These are phyloP conservation scores for Leptosphaerulina australis DNA, from an alignment of 2,329 filamentous ascomycete species.

Conservation along the genomic window DNA sequence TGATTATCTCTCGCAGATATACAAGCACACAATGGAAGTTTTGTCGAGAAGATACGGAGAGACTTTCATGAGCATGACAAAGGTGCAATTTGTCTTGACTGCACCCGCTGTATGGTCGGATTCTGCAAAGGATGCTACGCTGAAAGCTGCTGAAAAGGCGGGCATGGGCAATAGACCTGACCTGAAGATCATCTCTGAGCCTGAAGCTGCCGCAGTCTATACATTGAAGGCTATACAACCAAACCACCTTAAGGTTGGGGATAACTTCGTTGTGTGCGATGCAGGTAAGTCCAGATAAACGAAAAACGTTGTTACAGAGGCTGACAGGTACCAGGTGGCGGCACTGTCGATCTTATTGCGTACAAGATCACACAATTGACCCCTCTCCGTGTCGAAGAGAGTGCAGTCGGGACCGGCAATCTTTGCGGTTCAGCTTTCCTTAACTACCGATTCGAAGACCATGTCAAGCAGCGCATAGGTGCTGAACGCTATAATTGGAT, in stretches of 20 bases:
- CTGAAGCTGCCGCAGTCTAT: slow-evolving; percentile 77
- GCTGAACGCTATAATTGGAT: slow-evolving; percentile 72
- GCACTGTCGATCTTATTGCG: slow-evolving; percentile 76
- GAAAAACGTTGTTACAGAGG: too few species aligned
- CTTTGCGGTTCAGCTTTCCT: slow-evolving; percentile 79
- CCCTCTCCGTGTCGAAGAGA: slow-evolving; percentile 76
- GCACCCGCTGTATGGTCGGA: slow-evolving; percentile 82
- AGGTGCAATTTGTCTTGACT: slow-evolving; percentile 79
- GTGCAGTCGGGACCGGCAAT: slow-evolving; percentile 77
- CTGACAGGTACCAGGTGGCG: slow-evolving; percentile 51
- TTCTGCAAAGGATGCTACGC: slow-evolving; percentile 80
- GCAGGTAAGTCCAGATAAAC: slow-evolving; percentile 51
- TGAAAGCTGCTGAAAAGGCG: slow-evolving; percentile 76
- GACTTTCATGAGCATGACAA: slow-evolving; percentile 76
- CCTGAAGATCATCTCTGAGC: slow-evolving; percentile 80
- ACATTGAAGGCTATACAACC: slow-evolving; percentile 80
- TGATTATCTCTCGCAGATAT: slow-evolving; percentile 78
- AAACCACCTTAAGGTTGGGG: slow-evolving; percentile 71
- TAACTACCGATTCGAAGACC: slow-evolving; percentile 81
- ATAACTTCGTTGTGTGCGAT: slow-evolving; percentile 65
- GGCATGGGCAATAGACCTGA: slow-evolving; percentile 75
- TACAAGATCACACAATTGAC: slow-evolving; percentile 78
- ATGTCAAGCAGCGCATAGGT: slow-evolving; percentile 72
- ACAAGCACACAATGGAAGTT: slow-evolving; percentile 79
- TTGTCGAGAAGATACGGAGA: slow-evolving; percentile 76